A percentile compares a stretch with the other conserved stretches of the same genome.
These are phyloP conservation scores for Pulveroboletus ravenelii DNA, from an alignment of 768 basidiomycete species.

Conservation along the genomic window DNA sequence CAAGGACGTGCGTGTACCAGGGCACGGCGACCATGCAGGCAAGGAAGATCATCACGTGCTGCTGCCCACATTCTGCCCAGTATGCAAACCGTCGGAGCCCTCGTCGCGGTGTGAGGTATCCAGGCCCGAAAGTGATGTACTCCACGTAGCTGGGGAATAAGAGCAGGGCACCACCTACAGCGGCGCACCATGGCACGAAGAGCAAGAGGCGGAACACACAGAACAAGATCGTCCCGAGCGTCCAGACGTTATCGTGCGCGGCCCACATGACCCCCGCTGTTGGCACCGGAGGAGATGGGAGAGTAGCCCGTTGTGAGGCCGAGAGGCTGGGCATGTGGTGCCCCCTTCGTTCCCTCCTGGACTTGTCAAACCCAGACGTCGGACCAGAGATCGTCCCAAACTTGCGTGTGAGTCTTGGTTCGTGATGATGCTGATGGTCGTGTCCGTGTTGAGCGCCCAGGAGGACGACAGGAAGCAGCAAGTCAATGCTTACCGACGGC, in stretches of 20 bases:
- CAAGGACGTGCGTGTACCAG: constrained; percentile 19
- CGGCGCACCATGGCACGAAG: constrained; percentile 35
- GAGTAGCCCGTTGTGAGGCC: neutral
- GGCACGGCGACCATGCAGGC: constrained; percentile 13
- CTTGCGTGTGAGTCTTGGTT: constrained; percentile 9
- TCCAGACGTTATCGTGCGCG: neutral
- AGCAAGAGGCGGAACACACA: constrained; percentile 15
- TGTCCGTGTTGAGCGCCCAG: neutral
- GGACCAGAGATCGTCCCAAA: constrained; percentile 28
- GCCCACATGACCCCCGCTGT: neutral
- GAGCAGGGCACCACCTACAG: constrained; percentile 31
- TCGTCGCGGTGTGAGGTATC: constrained; percentile 25
- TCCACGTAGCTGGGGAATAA: constrained; percentile 27
- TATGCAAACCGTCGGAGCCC: constrained; percentile 37
- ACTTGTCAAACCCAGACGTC: constrained; percentile 1
- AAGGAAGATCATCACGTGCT: constrained; percentile 34
- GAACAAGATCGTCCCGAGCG: neutral
- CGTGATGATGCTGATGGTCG: neutral
- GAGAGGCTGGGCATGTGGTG: constrained; percentile 14
- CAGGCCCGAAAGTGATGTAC: constrained; percentile 25
- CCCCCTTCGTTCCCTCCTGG: constrained; percentile 7
- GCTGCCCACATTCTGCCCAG: constrained; percentile 33
- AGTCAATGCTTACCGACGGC: constrained; percentile 12
- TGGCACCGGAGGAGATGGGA: neutral
- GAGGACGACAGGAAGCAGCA: neutral